Base-by-base conservation (phyloP, 129 eudicot species). In the Helichrysum umbraculigerum region DNA sequence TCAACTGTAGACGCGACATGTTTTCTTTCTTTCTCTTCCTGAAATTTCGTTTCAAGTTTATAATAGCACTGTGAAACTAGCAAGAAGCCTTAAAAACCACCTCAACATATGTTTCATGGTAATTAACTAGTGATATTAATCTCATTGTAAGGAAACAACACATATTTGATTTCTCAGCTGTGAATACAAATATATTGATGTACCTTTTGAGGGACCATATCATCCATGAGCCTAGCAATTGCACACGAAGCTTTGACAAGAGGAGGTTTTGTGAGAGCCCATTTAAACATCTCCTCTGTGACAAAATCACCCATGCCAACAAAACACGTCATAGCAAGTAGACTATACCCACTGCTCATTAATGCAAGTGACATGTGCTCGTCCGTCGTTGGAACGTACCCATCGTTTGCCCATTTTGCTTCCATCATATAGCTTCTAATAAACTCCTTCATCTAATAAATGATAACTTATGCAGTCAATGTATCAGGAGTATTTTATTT, bases 181-280 rank as follows among this genome's bases (percentile, higher is more conserved):
- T 41, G 50, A 4, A 41, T 8, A 41, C 50, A 41, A 41, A 41
- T 9, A 41, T 9, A 41, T 41, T 3, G 50, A 41, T 60, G 44
- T 73, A 79, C 87, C 83, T 74, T 68, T 34, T 69, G 81, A 28
- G 64, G 68, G 12, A 76, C 59, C 6, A 83, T 61, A 76, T 83
- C 87, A 7, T 83, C 74, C 30, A 71, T 74, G 28, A 83, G 78
- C 7, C 87, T 66, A 50, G 65, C 37, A 54, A 54, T 54, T 54
- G 60, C 25, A 54, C 60, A 54, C 2, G 60, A 54, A 16, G 60
- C 60, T 54, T 54, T 54, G 6, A 54, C 22, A 17, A 54, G 9
- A 54, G 60, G 22, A 54, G 60, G 60, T 54, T 19, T 19, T 2
- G 15, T 41, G n/a, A n/a, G 10, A 15, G 75, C 62, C 82, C 82